These are phyloP conservation scores for Barnettozyma pratensis DNA, from an alignment of 805 yeast species.

Conservation along the genomic window DNA sequence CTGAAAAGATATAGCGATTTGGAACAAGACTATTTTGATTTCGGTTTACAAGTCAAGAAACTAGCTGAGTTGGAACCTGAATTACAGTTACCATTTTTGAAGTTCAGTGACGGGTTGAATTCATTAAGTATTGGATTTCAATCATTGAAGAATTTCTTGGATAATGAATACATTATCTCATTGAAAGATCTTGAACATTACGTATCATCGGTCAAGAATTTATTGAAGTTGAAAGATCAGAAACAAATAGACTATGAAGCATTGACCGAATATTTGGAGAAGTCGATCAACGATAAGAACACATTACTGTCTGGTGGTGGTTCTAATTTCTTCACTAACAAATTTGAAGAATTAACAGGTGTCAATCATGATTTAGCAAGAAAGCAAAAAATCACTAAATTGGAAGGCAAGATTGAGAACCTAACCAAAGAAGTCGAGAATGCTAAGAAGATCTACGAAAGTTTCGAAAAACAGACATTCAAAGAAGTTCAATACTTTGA, in stretches of 20 bases:
- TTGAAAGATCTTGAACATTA: conserved; percentile 86
- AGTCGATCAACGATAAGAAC: conserved; percentile 64
- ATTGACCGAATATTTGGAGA: conserved; percentile 67
- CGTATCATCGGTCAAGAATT: conserved; percentile 53
- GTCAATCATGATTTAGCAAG: conserved; percentile 54
- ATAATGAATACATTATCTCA: conserved; percentile 76
- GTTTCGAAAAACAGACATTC: conserved; percentile 51
- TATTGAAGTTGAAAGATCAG: conserved; percentile 82
- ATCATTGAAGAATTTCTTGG: conserved; percentile 48
- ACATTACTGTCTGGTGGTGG: conserved; percentile 47
- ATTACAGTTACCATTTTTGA: conserved; percentile 30
- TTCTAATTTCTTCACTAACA: conserved; percentile 47
- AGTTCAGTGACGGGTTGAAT: conserved; percentile 43
- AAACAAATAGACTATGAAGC: conserved; percentile 90
- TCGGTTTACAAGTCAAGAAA: conserved; percentile 64
- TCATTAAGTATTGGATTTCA: conserved; percentile 38
- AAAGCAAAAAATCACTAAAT: conserved; percentile 45
- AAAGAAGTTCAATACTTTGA: conserved; percentile 68
- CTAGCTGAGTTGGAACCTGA: conserved; percentile 54
- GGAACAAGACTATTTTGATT: conserved; percentile 64
- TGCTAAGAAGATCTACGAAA: conserved; percentile 46
- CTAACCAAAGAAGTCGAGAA: conserved; percentile 44
- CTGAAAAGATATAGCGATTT: conserved; percentile 69
- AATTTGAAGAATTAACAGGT: conserved; percentile 58
- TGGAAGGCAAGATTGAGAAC: conserved; percentile 43